phyloP scores from a whole-genome alignment of 2,329 filamentous ascomycete genomes.

The Basipetospora chlamydospora region DNA sequence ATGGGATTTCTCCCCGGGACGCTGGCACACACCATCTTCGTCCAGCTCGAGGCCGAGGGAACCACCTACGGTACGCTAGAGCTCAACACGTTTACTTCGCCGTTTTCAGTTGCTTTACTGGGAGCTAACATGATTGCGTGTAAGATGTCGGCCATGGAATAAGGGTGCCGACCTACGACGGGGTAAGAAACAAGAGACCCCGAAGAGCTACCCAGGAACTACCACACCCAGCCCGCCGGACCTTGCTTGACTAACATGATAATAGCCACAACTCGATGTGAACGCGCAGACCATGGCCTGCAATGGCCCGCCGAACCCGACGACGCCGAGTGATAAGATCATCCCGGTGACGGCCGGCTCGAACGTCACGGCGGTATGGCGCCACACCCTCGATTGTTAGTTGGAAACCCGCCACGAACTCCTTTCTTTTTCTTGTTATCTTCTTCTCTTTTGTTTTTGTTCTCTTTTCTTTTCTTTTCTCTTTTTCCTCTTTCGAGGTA shows the following conservation, averaged over 20 bases:
- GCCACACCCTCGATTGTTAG: slow-evolving; percentile 30
- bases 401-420: not conserved
- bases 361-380: slow-evolving; percentile 38
- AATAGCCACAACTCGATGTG: slow-evolving; percentile 23
- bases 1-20: slow-evolving; percentile 12
- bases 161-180: slow-evolving; percentile 27
- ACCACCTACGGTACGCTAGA: slow-evolving; percentile 18
- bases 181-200: slow-evolving; percentile 14
- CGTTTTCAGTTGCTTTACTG: too few relatives aligned
- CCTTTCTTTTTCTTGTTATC: too few relatives aligned
- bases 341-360: slow-evolving; percentile 35
- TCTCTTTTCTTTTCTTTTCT: too few relatives aligned
- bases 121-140: too few relatives aligned
- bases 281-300: slow-evolving; percentile 38
- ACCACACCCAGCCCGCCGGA: too few relatives aligned
- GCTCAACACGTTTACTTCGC: too few relatives aligned
- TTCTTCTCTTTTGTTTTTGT: too few relatives aligned
- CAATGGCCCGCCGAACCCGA: slow-evolving; percentile 41
- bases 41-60: slow-evolving; percentile 20
- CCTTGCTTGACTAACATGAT: not conserved
- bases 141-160: slow-evolving; percentile 24
- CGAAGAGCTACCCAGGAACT: not conserved
- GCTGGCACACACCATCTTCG: slow-evolving; percentile 18
- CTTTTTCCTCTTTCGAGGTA: too few relatives aligned
- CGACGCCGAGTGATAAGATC: slow-evolving; percentile 29